Evolutionary conservation across 140 eudicot species (phyloP), one percentile per base, ranked within the genome.

Genomic region (Erigeron philadelphicus): DNA sequence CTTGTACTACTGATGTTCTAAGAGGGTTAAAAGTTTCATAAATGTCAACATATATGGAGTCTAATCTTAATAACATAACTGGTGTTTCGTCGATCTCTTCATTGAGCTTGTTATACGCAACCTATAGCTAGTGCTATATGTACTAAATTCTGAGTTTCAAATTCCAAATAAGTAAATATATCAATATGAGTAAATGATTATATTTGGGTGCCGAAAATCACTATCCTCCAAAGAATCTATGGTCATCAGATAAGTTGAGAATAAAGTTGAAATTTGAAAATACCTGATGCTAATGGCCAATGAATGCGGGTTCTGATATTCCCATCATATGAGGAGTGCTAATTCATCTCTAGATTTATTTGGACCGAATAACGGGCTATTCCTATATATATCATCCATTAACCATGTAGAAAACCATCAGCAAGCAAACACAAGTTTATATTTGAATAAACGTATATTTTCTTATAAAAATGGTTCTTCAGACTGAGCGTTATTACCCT

Each of bases 381-480:
- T 73, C 6, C 75, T 83, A 86, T 79, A 83, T 73, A 79, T 72
- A 80, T 45, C 50, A 52, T 31, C 6, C 8, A 13, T n/a, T 16
- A 53, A 25, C 56, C 35, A 41, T 60, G 8, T 13, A 63, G 52
- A 47, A 31, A 64, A 66, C 50, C 82, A 78, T 56, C 71, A 57
- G 40, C 68, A 79, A 73, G 69, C 13, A 52, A 3, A 2, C 3
- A 31, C 72, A 77, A 4, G 41, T 74, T 63, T 55, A 5, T 54
- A 48, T 69, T 64, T 56, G 53, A 50, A 68, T 45, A 21, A 21
- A 44, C 6, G 58, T 72, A 63, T 57, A 12, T 42, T 8, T 56
- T 3, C 2, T 11, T n/a, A 9, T n/a, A 9, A 76, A 70, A 55
- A 85, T 85, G 90, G 87, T 85, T 74, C 73, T 82, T 52, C 66